phyloP scores from a whole-genome alignment of 805 yeast species.

The Candida anglica region DNA sequence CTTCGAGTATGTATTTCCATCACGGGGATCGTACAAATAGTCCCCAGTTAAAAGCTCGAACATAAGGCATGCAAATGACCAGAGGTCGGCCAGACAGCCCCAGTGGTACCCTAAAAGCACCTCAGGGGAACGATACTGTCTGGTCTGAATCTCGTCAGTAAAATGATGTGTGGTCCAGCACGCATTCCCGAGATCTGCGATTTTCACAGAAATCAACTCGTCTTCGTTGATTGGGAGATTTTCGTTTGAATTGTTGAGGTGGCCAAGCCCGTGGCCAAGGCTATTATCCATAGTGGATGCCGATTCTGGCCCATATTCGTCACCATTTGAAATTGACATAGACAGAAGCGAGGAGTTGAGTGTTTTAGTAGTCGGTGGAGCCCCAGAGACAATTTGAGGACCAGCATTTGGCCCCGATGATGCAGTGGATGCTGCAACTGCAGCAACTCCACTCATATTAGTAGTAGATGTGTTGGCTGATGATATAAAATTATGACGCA shows the following conservation, averaged over 20 bases:
- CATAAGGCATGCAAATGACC: conserved; percentile 92
- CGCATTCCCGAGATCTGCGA: conserved; percentile 70
- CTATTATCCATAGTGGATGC: too few species aligned
- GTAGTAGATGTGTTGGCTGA: background rate
- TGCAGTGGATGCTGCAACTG: conserved; percentile 9
- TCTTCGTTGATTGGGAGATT: conserved; percentile 27
- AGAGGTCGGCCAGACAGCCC: conserved; percentile 94
- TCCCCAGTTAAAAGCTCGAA: conserved; percentile 95
- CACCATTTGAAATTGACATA: conserved; percentile 39
- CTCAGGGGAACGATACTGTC: conserved; percentile 67
- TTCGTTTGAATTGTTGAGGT: conserved; percentile 10
- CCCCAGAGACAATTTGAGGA: too few species aligned
- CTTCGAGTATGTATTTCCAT: conserved; percentile 70
- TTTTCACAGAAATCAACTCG: conserved; percentile 61
- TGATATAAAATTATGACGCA: conserved; percentile 12
- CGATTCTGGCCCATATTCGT: too few species aligned
- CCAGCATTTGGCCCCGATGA: conserved; percentile 12
- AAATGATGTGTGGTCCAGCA: conserved; percentile 62
- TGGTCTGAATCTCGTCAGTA: conserved; percentile 65
- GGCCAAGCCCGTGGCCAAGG: too few species aligned
- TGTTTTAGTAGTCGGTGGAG: conserved; percentile 15
- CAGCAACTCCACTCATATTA: background rate
- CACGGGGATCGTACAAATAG: conserved; percentile 86
- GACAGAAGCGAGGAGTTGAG: conserved; percentile 37
- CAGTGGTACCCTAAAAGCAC: conserved; percentile 70